Evolutionary conservation across 1,284 basidiomycete genomes (phyloP).

Genomic region (Trametes pubescens): DNA sequence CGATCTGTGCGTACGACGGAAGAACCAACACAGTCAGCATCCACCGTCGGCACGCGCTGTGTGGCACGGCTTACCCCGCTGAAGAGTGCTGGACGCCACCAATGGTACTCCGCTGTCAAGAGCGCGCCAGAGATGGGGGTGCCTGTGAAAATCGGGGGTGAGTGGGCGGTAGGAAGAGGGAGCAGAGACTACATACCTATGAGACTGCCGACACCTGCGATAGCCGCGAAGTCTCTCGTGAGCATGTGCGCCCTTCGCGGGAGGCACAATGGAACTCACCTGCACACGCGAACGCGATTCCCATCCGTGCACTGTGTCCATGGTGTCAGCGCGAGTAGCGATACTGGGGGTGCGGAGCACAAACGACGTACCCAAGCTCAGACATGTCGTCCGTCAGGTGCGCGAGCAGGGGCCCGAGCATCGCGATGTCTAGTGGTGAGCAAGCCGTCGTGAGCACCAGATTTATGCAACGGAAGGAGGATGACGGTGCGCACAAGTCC

Average conservation of each 20-base stretch:
- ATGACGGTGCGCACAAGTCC: constrained; percentile 24
- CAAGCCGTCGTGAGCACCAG: background rate
- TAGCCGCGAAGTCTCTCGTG: background rate
- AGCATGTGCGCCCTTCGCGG: too few species aligned
- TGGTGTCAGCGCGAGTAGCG: background rate
- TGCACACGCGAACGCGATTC: constrained; percentile 29
- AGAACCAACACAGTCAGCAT: background rate
- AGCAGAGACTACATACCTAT: constrained; percentile 15
- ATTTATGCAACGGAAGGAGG: background rate
- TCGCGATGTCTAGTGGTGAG: constrained; percentile 23
- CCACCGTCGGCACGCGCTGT: background rate
- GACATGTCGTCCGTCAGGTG: constrained; percentile 30
- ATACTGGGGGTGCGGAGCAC: background rate
- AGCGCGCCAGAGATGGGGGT: constrained; percentile 32
- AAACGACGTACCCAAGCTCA: constrained; percentile 29
- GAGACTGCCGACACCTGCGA: constrained; percentile 29
- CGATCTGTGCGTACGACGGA: constrained; percentile 3
- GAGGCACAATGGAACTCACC: constrained; percentile 7
- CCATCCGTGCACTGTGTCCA: constrained; percentile 26
- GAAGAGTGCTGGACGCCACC: constrained; percentile 33
- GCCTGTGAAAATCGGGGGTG: constrained; percentile 5
- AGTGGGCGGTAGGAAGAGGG: background rate
- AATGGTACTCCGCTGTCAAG: constrained; percentile 26
- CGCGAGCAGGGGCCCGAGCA: constrained; percentile 28
- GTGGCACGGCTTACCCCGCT: constrained; percentile 25